Evolutionary conservation across 176 grass and related monocot species (phyloP).

Genomic region (Carex pumila): DNA sequence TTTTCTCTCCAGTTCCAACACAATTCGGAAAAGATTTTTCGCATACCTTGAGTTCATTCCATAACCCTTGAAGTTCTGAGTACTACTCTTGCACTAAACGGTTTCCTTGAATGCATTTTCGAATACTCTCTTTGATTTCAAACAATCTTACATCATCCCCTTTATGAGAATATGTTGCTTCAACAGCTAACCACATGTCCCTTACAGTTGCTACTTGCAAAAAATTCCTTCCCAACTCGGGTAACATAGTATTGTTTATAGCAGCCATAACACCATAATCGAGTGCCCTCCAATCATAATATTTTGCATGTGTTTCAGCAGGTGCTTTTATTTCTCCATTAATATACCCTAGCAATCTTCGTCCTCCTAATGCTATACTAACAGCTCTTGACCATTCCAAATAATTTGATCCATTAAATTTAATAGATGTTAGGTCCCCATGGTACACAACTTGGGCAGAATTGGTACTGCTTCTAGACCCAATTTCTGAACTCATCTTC

Average conservation of each 20-base stretch:
- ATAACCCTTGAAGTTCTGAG: not conserved
- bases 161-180: not conserved
- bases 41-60: not conserved
- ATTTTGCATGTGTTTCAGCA: not conserved
- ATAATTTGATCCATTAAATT: not conserved
- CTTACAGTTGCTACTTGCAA: not conserved
- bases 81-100: not conserved
- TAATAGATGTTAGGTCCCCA: not conserved
- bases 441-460: not conserved
- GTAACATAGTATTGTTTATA: not conserved
- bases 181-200: not conserved
- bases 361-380: not conserved
- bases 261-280: not conserved
- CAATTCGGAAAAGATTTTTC: not conserved
- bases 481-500: no score
- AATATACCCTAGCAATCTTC: not conserved
- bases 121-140: not conserved
- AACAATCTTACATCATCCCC: not conserved
- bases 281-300: not conserved
- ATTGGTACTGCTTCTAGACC: not conserved
- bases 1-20: not conserved
- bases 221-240: not conserved
- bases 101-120: not conserved
- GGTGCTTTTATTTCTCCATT: not conserved
- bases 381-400: not conserved